Evolutionary conservation across 108 stramenopile genomes (phyloP), one percentile per base, ranked within the genome.

Genomic region (Nitzschia sp.): DNA sequence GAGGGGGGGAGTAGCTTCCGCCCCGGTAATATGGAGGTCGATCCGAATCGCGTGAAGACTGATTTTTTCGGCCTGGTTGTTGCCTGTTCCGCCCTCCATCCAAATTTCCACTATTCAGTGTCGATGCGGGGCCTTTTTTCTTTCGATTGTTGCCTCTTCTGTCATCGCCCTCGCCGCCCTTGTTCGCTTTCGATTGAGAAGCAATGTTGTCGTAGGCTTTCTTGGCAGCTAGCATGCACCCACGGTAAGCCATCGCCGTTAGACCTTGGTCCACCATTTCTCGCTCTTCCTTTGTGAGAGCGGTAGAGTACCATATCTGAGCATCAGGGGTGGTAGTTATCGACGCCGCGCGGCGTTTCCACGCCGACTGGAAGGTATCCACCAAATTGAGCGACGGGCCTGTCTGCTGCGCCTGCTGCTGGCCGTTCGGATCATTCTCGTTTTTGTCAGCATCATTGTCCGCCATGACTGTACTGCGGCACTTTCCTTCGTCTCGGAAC

Each of bases 201-300:
- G 86, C 87, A 1, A 86, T 53, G 0, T 80, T 76, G 72, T 89
- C 88, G 58, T 75, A 86, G 22, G 71, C 79, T 47, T 79, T 48
- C 38, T 77, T 60, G 15, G 88, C 88, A 9, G 88, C 84, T 15
- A 77, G 63, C 81, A 89, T 86, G 48, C 85, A 85, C 45, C 88
- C 88, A 5, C 83, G 79, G 57, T 83, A 86, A 30, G 82, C 45
- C 9, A 89, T 62, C 0, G 88, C 88, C 11, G 79, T 73, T 2
- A 89, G 71, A 3, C 88, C 88, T 29, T 67, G 32, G 52, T 89
- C 73, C 13, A 89, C 69, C 31, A 80, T 69, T n/a, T 60, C 53
- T 47, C 75, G 78, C 56, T 88, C 80, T 0, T 64, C 31, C 15
- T 61, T 45, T 16, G 77, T 55, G 27, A 66, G 66, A 4, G 57